Base-by-base conservation (phyloP, 495 filamentous ascomycete genomes). In the Aspergillus olivimuriae region DNA sequence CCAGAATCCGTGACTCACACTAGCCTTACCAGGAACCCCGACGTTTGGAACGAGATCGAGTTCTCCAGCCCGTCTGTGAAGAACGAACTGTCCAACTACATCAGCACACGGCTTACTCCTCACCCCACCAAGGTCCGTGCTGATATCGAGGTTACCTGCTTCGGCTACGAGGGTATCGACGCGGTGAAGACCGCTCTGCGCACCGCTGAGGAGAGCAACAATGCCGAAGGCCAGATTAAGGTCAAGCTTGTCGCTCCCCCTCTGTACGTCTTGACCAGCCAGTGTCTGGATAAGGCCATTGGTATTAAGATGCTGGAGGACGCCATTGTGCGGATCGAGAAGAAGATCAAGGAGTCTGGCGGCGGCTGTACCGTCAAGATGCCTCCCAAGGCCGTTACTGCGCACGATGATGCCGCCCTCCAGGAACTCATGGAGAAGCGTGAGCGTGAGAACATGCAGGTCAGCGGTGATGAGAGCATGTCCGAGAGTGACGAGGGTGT, bases 351-450 rank as follows among this genome's bases (percentile, higher is more conserved):
- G 47, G 69, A 60, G 12, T 74, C 82, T 2, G 84, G 84, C 14
- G 92, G 92, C 26, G 79, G 75, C 53, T 89, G 89, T 55, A 75
- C 83, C 22, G 84, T 94, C 41, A 90, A 86, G 75, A 97, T 98
- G 94, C 91, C 88, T 49, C 92, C 92, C 32, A 97, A 97, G 81
- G 92, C 92, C 12, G 94, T 97, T 46, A 97, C 91, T 4, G 92
- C 97, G 77, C 91, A 87, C 54, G 92, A 98, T 60, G 92, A 98
- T 68, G 92, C 91, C 18, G 89, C 95, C 60, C 72, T 98, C 52
- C 86, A 95, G 65, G 94, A 91, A 34, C 75, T 98, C 46, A 98
- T 98, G 92, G 92, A 97, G 73, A 97, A 96, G 82, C 82, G 89
- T 49, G 92, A 95, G 75, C 83, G 90, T 48, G 92, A 98, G 78